phyloP scores from a whole-genome alignment of 345 rosid genomes.

The Firmiana major region DNA sequence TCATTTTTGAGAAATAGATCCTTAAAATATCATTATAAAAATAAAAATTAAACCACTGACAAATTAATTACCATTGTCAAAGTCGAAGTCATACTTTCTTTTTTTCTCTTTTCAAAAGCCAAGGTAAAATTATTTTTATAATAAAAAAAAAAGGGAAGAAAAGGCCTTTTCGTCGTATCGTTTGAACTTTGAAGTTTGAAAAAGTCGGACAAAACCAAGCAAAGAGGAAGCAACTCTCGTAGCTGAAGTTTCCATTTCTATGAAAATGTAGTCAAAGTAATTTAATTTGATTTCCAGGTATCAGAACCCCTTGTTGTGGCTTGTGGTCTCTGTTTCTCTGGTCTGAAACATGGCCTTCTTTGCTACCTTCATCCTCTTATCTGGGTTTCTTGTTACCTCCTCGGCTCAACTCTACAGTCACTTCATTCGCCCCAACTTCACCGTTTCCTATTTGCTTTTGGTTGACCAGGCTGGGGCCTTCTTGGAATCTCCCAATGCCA shows the following conservation, averaged over 20 bases:
- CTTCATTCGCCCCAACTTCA: conserved; percentile 4
- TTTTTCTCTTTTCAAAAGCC: too few relatives aligned
- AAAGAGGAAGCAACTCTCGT: background rate
- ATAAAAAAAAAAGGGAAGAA: too few relatives aligned
- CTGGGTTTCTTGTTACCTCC: background rate
- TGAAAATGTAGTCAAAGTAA: background rate
- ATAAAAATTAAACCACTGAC: too few relatives aligned
- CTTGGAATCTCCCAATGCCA: background rate
- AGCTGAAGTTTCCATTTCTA: background rate
- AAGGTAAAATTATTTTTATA: too few relatives aligned
- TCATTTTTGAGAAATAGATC: too few relatives aligned
- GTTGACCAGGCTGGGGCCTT: background rate
- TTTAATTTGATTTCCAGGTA: background rate
- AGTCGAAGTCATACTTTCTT: too few relatives aligned
- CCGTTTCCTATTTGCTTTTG: background rate
- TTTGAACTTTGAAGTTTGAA: background rate
- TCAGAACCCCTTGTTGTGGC: background rate
- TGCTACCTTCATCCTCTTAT: background rate
- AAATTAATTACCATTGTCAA: too few relatives aligned
- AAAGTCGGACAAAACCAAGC: background rate
- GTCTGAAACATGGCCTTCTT: background rate
- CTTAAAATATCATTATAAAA: too few relatives aligned
- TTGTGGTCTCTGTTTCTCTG: background rate
- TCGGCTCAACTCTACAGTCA: background rate
- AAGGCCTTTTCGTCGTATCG: too few relatives aligned